A percentile compares a stretch with the other conserved stretches of the same genome.
These are phyloP conservation scores for Botryosphaeria dothidea DNA, from an alignment of 2,329 filamentous ascomycete genomes.

Conservation along the genomic window DNA sequence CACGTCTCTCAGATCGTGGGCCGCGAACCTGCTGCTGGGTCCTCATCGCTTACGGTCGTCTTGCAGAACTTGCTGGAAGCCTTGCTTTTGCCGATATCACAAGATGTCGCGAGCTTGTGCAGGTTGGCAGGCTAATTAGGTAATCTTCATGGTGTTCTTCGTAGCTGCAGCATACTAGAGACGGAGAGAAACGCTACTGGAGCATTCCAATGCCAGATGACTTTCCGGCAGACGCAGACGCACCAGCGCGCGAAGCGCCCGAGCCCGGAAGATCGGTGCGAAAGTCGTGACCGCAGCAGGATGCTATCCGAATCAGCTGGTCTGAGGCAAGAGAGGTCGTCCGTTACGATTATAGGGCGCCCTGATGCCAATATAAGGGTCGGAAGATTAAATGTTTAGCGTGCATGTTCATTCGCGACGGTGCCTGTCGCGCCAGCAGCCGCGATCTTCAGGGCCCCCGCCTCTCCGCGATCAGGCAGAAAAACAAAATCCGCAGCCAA, in stretches of 20 bases:
- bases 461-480: neutral
- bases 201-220: neutral
- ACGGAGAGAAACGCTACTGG: neutral
- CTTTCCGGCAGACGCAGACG: neutral
- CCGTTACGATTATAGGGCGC: neutral
- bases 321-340: neutral
- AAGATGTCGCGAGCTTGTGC: neutral
- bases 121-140: neutral
- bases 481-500: neutral
- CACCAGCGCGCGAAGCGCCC: neutral
- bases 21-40: neutral
- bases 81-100: neutral
- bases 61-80: neutral
- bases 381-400: no score
- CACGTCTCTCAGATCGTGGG: neutral
- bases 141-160: neutral
- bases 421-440: neutral
- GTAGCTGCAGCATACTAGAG: neutral
- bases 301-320: no score
- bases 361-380: neutral
- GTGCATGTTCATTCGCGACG: neutral
- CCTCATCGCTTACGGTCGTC: neutral
- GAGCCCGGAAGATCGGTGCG: neutral
- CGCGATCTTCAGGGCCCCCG: neutral
- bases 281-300: neutral